Evolutionary conservation across 768 basidiomycete genomes (phyloP).

Genomic region (Tricholoma sp.): DNA sequence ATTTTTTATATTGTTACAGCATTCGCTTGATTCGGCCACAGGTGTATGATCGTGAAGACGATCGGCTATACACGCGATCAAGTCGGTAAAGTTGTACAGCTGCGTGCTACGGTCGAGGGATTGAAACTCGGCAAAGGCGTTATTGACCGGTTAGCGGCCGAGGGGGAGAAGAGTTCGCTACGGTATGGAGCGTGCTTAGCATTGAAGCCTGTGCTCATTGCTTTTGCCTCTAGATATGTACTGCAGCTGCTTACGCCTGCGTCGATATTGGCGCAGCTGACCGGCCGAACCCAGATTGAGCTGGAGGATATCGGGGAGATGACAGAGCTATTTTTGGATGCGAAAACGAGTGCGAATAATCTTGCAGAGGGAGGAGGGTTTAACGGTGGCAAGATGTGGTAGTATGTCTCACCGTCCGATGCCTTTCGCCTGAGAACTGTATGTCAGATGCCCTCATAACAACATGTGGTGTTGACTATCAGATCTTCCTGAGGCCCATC

Average conservation of each 20-base stretch:
- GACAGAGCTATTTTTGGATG: constrained; percentile 93
- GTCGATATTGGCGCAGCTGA: constrained; percentile 75
- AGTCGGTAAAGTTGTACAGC: constrained; percentile 79
- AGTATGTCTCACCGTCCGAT: too few species aligned
- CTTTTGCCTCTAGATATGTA: constrained; percentile 57
- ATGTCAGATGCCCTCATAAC: too few species aligned
- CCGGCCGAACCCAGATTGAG: constrained; percentile 76
- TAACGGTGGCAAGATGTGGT: constrained; percentile 20
- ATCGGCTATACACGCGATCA: constrained; percentile 78
- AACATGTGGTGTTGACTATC: too few species aligned
- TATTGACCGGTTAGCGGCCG: constrained; percentile 71
- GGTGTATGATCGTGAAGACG: constrained; percentile 96
- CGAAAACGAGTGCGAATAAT: constrained; percentile 69
- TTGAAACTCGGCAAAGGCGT: constrained; percentile 72
- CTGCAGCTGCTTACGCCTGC: constrained; percentile 90
- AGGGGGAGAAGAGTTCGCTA: constrained; percentile 79
- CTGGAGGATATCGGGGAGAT: constrained; percentile 91
- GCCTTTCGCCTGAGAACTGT: too few species aligned
- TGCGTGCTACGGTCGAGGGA: constrained; percentile 85
- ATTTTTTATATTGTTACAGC: not conserved
- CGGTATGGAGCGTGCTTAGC: constrained; percentile 48
- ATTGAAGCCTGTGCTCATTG: not conserved
- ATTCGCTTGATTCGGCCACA: constrained; percentile 24
- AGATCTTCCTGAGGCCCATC: too few species aligned
- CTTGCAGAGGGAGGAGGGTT: constrained; percentile 41